Percentiles rank a stretch among this genome's conserved stretches.
Conservation (phyloP, 73 alveolate species). For the Paramecium sonneborni region DNA sequence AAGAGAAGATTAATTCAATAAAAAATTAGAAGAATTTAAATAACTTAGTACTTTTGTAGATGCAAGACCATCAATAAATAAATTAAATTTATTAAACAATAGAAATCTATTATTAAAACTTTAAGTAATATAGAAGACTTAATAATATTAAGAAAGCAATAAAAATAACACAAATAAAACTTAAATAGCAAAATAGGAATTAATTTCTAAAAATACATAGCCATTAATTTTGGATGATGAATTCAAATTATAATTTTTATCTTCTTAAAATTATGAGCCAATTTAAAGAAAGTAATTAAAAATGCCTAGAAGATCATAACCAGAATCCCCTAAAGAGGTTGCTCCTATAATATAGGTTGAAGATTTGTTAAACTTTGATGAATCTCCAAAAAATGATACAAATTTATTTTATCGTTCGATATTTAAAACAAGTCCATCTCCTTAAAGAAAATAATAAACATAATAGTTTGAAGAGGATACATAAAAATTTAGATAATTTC, state of each 20-base stretch:
- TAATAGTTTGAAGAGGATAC: neutral
- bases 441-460: neutral
- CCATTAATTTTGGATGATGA: neutral
- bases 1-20: constrained; percentile 18
- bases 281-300: neutral
- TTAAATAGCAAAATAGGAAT: neutral
- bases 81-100: neutral
- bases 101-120: constrained; percentile 2
- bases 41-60: constrained; percentile 27
- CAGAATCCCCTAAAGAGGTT: neutral
- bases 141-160: neutral
- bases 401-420: neutral
- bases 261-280: neutral
- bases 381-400: neutral
- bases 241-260: neutral
- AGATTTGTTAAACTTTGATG: neutral
- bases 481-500: neutral
- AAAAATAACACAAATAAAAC: neutral
- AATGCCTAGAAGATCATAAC: neutral
- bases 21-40: constrained; percentile 1
- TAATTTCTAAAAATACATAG: neutral
- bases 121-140: neutral
- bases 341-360: neutral
- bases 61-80: neutral
- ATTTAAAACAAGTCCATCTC: neutral